Evolutionary conservation across 345 rosid species (phyloP).

Genomic region (Citrus mangshanensis): DNA sequence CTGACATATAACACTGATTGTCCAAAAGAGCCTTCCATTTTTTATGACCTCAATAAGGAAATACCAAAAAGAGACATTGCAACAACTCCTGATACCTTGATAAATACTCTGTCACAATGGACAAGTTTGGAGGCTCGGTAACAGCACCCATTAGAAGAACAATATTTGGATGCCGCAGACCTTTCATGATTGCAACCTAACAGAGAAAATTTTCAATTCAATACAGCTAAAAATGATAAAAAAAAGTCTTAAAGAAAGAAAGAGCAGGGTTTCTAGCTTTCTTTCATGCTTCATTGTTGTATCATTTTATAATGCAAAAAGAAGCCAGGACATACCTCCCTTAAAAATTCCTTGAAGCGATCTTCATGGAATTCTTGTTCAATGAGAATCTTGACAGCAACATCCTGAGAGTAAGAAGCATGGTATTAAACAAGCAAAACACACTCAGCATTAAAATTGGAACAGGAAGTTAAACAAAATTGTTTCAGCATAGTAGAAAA

Average conservation of each 20-base stretch:
- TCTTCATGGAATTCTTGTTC: slow-evolving; percentile 49
- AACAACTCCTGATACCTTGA: slow-evolving; percentile 34
- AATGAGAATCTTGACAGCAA: slow-evolving; percentile 57
- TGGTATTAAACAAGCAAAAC: slow-evolving; percentile 6
- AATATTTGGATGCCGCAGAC: slow-evolving; percentile 50
- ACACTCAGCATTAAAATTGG: slow-evolving; percentile 1
- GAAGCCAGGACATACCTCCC: slow-evolving; percentile 38
- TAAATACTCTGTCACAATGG: slow-evolving; percentile 57
- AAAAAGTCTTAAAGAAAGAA: slow-evolving; percentile 1
- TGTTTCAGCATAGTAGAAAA: neutral
- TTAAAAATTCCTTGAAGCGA: slow-evolving; percentile 38
- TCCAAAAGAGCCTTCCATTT: neutral
- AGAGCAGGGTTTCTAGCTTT: neutral
- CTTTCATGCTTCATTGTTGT: neutral
- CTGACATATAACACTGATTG: neutral
- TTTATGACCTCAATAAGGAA: neutral
- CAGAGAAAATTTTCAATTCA: neutral
- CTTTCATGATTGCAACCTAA: slow-evolving; percentile 55
- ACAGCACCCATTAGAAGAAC: slow-evolving; percentile 59
- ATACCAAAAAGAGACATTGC: slow-evolving; percentile 1
- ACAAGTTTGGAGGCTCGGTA: slow-evolving; percentile 48
- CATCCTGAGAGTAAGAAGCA: slow-evolving; percentile 36
- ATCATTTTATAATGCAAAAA: neutral
- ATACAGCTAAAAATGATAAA: neutral
- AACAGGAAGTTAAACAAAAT: neutral